These are phyloP conservation scores for Sanghuangporus sanghuang DNA, from an alignment of 1,284 basidiomycete species.

Conservation along the genomic window DNA sequence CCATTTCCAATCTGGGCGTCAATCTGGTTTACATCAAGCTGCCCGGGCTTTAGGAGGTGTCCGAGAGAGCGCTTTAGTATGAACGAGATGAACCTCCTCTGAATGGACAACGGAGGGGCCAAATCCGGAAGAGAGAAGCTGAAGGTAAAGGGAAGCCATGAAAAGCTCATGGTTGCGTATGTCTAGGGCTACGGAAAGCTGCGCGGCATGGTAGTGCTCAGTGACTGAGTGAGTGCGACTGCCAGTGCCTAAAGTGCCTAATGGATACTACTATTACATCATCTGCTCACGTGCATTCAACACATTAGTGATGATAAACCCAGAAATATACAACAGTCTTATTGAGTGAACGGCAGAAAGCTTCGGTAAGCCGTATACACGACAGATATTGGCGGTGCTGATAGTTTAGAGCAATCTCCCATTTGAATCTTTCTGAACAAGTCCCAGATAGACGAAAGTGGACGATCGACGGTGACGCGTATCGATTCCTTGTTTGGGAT, in stretches of 20 bases:
- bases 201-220: neutral
- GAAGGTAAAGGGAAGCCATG: slow-evolving; percentile 15
- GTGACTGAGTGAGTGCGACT: neutral
- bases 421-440: neutral
- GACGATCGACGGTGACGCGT: neutral
- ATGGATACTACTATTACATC: neutral
- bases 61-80: slow-evolving; percentile 81
- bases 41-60: slow-evolving; percentile 81
- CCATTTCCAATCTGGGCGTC: slow-evolving; percentile 91
- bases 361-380: neutral
- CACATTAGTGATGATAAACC: neutral
- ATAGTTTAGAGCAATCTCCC: neutral
- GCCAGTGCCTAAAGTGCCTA: neutral
- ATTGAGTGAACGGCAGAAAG: neutral
- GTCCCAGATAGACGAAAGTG: neutral
- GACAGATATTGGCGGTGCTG: too few relatives aligned
- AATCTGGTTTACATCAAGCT: slow-evolving; percentile 82
- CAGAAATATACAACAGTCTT: neutral
- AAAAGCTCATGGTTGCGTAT: slow-evolving; percentile 10
- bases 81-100: slow-evolving; percentile 87
- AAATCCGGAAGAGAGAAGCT: slow-evolving; percentile 32
- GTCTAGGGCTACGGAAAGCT: neutral
- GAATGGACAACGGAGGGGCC: slow-evolving; percentile 77
- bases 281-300: neutral
- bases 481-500: neutral